Evolutionary conservation across 345 rosid species (phyloP).

Genomic region (Aquilaria sinensis): DNA sequence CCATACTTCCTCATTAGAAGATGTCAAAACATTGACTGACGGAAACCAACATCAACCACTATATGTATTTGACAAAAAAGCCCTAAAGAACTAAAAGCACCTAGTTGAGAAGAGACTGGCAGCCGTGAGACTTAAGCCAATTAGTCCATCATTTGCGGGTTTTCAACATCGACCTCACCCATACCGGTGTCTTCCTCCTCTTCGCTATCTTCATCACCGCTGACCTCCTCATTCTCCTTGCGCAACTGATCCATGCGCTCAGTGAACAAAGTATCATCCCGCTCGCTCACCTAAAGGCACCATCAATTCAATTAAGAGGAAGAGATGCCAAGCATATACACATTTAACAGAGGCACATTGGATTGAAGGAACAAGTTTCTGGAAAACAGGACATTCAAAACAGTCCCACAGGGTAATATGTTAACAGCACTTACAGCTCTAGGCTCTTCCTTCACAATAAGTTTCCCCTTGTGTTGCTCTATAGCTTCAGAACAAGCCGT

Average conservation of each 20-base stretch:
- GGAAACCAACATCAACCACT: no score
- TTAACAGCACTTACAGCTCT: constrained; percentile 69
- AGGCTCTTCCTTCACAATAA: constrained; percentile 73
- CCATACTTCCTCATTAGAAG: no score
- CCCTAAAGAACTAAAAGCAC: no score
- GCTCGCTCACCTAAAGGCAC: constrained; percentile 80
- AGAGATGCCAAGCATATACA: background rate
- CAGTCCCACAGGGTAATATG: no score
- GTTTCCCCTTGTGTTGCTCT: constrained; percentile 85
- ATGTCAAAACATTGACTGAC: no score
- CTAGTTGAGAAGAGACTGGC: no score
- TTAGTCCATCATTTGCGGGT: constrained; percentile 56
- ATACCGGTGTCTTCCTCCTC: constrained; percentile 93
- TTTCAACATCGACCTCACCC: constrained; percentile 84
- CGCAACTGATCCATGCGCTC: constrained; percentile 94
- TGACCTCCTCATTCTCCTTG: constrained; percentile 74
- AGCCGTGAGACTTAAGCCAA: no score
- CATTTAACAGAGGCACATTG: constrained; percentile 6
- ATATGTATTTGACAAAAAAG: no score
- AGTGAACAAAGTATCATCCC: constrained; percentile 89
- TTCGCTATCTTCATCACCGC: constrained; percentile 94
- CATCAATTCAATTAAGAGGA: constrained; percentile 11
- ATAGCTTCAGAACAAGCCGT: constrained; percentile 72
- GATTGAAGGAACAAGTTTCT: background rate
- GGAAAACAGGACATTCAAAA: background rate